phyloP scores from a whole-genome alignment of 805 yeast genomes.

The Priceomyces carsonii region DNA sequence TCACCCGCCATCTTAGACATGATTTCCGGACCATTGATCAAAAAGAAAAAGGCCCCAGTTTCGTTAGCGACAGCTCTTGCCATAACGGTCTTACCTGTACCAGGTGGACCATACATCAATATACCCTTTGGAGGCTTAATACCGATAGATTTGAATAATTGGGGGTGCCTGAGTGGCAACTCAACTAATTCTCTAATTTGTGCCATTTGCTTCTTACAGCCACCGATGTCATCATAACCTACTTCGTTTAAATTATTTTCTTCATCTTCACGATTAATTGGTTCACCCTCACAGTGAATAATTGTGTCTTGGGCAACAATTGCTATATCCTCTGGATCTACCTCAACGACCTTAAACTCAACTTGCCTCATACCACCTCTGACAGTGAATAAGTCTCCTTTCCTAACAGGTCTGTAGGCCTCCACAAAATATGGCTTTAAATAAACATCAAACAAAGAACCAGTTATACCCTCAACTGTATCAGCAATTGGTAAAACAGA shows the following conservation, averaged over 20 bases:
- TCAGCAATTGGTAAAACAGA: conserved; percentile 96
- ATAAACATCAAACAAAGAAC: conserved; percentile 93
- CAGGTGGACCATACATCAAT: conserved; percentile 98
- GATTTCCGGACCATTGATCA: conserved; percentile 98
- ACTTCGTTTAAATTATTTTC: conserved; percentile 96
- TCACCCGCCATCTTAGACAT: conserved; percentile 99
- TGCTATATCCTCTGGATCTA: conserved; percentile 95
- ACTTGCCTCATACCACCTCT: conserved; percentile 99
- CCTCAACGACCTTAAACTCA: conserved; percentile 97
- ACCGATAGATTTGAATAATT: conserved; percentile 95
- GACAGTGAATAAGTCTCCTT: conserved; percentile 93
- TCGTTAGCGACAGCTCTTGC: conserved; percentile 99
- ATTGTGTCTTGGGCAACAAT: conserved; percentile 98
- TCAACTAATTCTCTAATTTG: conserved; percentile 98
- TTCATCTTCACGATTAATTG: conserved; percentile 96
- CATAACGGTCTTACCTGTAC: conserved; percentile 99
- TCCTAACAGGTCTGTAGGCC: conserved; percentile 97
- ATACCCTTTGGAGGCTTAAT: conserved; percentile 99
- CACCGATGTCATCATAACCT: conserved; percentile 99
- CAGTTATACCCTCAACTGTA: conserved; percentile 96
- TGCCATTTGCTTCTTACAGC: conserved; percentile 99
- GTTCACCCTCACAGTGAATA: conserved; percentile 98
- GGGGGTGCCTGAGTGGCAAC: conserved; percentile 97
- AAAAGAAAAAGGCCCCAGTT: conserved; percentile 97
- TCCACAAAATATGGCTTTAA: conserved; percentile 98